Evolutionary conservation across 2,329 filamentous ascomycete genomes (phyloP), one percentile per base, ranked within the genome.

Genomic region (Ascochyta lentis): DNA sequence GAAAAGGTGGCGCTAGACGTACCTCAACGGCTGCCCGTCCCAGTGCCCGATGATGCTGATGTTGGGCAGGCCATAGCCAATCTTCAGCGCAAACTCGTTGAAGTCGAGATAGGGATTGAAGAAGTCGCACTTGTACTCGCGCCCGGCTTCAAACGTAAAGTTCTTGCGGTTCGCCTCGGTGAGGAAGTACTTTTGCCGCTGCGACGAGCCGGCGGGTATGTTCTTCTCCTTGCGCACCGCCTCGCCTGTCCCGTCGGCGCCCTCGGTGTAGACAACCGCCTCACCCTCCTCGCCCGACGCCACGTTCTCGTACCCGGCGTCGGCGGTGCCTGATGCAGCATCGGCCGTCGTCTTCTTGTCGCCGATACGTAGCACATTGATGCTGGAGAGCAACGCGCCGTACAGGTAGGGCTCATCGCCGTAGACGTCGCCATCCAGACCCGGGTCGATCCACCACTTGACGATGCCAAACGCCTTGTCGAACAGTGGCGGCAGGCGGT

Each of bases 61-160:
- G 0, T 89, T 89, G 0, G 91, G 91, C 27, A 95, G 70, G 47
- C 73, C 73, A 37, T 76, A 76, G 3, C 73, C 73, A 7, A 76
- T 64, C 60, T 85, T 82, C 22, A 95, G 77, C 26, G 89, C 82
- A 67, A 94, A 88, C 63, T 89, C 84, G 69, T 87, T 89, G 73
- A 98, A 97, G 75, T 96, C 92, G 41, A 99, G 77, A 76, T 96
- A 97, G 1, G 90, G 89, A 73, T 98, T 98, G 76, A 89, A 96
- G 76, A 99, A 98, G 72, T 90, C 88, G 60, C 81, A 83, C 56
- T 80, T 77, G 76, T 90, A 90, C 54, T 81, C 77, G 60, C 86
- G 78, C 0, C 85, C 87, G 45, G 79, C 78, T 67, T 89, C 85
- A 70, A 89, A 90, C 10, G 77, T 78, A 69, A 88, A 90, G 2